Conservation (phyloP, 2,329 filamentous ascomycete species). For the Alternaria solani region DNA sequence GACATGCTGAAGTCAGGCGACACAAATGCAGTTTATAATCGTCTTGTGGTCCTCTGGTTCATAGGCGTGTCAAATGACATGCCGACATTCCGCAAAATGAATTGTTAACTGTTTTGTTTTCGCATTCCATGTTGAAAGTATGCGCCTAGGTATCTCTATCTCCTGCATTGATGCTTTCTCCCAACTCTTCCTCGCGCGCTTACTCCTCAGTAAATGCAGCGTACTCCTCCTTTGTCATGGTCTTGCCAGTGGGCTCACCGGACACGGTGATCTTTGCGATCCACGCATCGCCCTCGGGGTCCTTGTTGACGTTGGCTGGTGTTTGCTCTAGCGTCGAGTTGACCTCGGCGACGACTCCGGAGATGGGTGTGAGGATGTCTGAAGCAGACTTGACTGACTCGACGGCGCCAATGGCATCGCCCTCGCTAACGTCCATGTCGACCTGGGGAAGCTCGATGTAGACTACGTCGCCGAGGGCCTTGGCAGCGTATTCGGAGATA, state of each 20-base stretch:
- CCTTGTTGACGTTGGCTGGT: conserved; percentile 86
- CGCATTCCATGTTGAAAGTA: conserved; percentile 18
- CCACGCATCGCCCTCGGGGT: conserved; percentile 91
- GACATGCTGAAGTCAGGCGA: background rate
- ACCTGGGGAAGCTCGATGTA: conserved; percentile 90
- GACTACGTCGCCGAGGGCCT: conserved; percentile 94
- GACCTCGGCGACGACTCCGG: conserved; percentile 76
- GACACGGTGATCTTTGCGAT: conserved; percentile 85
- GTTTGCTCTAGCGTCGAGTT: conserved; percentile 83
- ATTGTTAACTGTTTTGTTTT: background rate
- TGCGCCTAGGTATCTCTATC: conserved; percentile 10
- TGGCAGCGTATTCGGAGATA: conserved; percentile 89
- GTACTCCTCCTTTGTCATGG: conserved; percentile 84
- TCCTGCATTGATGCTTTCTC: background rate
- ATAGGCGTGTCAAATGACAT: background rate
- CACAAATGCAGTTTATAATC: background rate
- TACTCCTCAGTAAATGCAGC: conserved; percentile 72
- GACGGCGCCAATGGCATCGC: conserved; percentile 90
- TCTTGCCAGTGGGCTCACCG: conserved; percentile 65
- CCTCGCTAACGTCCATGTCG: conserved; percentile 72
- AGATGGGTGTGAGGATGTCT: conserved; percentile 90
- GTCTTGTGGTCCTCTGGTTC: too few species aligned
- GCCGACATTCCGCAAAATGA: background rate
- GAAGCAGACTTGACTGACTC: conserved; percentile 99
- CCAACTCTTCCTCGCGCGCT: background rate